Evolutionary conservation across 2,329 filamentous ascomycete species (phyloP), one percentile per base, ranked within the genome.

Genomic region (Fusarium sulawesiense): DNA sequence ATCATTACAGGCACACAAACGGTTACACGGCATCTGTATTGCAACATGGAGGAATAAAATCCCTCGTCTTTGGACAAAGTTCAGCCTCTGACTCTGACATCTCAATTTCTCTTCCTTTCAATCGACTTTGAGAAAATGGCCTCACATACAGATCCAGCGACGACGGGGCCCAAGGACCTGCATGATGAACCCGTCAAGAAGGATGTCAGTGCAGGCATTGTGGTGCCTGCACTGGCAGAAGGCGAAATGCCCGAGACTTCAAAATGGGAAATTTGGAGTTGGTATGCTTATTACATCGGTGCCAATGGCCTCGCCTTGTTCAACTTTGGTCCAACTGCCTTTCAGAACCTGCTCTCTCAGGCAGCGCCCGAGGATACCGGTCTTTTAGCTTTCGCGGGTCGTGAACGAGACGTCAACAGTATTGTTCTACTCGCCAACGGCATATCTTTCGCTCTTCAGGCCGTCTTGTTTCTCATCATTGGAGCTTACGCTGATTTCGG

Each of bases 371-470:
- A 81, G 4, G 83, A 87, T 50, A 81, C 81, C 12, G 84, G 82
- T 3, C 80, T 85, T 2, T 77, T 91, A 23, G 71, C 73, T 4
- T 91, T 91, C 64, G 84, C 85, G 2, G 89, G 89, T 16, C 80
- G 80, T 40, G 77, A 83, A 25, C 84, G 88, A 56, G 87, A 87
- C n/a, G 86, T 90, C 72, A 89, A 90, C 76, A 89, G 86, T 60
- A 89, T 92, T 56, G 88, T 92, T 6, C 80, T 92, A 10, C 81
- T 91, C 0, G 84, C 84, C 75, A 92, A 92, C 73, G 90, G 90
- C 56, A 88, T 92, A 59, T 89, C 86, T 18, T 92, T 92, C 75
- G 88, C 89, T 3, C 85, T 91, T 37, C 90, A 92, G 75, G 85
- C 89, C 29, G 83, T 87, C 10, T 73, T 88, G 7, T 87, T 88